Base-by-base conservation (phyloP, 2,329 filamentous ascomycete species). In the Botryotinia calthae region DNA sequence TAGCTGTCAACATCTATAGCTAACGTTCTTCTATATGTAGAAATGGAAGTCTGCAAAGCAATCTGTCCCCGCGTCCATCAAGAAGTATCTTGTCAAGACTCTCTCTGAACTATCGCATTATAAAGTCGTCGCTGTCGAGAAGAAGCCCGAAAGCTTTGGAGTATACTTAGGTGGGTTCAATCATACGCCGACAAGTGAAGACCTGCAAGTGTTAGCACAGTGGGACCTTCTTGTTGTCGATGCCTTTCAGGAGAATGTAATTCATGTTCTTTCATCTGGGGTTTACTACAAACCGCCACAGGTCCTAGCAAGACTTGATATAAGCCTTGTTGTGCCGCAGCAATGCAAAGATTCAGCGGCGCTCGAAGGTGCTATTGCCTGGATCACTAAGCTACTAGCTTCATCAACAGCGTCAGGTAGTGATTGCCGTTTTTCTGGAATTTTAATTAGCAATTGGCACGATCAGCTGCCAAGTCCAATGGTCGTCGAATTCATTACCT, bases 161-260 rank as follows among this genome's bases (percentile, higher is more conserved):
- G 81, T 84, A 16, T 85, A 83, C 74, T 79, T 85, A 10, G 84
- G 84, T 22, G 73, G 75, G 40, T 83, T 85, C 65, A 74, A 76
- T 28, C 75, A 71, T 44, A 81, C 81, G 7, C 79, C 79, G 9
- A 82, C 80, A 5, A 68, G 72, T 25, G 73, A 77, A 31, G 79
- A 85, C 73, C 72, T 77, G 31, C 76, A 74, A n/a, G 65, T 85
- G 10, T 77, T 85, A n/a, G 72, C 78, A 54, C 78, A 81, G 76
- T 85, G 82, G 82, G 83, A 85, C 69, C 74, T 85, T n/a, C 73
- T 85, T 56, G 79, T 84, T 25, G 79, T 85, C 20, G 83, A 86
- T 74, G 84, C 84, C 3, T 78, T 82, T 28, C 80, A 82, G 73
- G 56, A 70, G 16, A 82, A 82, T 9, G 80, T 84, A 4, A 62